Base-by-base conservation (phyloP, 108 stramenopile genomes). In the Aurantiochytrium sp. region DNA sequence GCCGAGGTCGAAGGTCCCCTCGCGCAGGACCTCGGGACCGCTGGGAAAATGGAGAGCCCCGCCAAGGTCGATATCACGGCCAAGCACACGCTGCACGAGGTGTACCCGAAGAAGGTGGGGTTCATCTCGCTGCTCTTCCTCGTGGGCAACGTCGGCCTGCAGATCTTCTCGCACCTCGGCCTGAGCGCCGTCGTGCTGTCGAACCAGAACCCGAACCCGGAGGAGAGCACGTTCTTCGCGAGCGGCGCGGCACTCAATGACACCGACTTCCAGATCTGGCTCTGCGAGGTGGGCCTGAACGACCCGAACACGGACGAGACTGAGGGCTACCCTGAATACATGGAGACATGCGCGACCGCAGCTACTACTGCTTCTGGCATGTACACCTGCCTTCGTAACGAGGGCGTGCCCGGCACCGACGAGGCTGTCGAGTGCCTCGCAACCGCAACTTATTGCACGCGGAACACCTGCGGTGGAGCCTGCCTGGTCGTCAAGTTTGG, bases 1-100 rank as follows among this genome's bases (percentile, higher is more conserved):
- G n/a, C n/a, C n/a, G n/a, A n/a, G n/a, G n/a, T n/a, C n/a, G n/a
- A n/a, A n/a, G n/a, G n/a, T n/a, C n/a, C n/a, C n/a, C n/a, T n/a
- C n/a, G n/a, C n/a, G n/a, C n/a, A n/a, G n/a, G n/a, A n/a, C n/a
- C n/a, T n/a, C n/a, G n/a, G n/a, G n/a, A n/a, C n/a, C n/a, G n/a
- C n/a, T n/a, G 2, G 73, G 21, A 81, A 24, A 81, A 48, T 48
- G 73, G 73, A 24, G 42, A 48, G n/a, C 12, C n/a, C 10, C 12
- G 68, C 10, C 12, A 19, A 81, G 10, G 73, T 81, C 10, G 45
- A 81, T 24, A 15, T 81, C 1, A 81, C 50, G 6, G 36, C n/a
- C 12, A 81, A 81, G 73, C 73, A 81, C 73, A 39, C 73, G 73
- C 73, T 81, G 73, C 45, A 81, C 32, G 21, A 81, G 45, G 45